These are phyloP conservation scores for Diplocarpon mali DNA, from an alignment of 2,329 filamentous ascomycete genomes.

Conservation along the genomic window DNA sequence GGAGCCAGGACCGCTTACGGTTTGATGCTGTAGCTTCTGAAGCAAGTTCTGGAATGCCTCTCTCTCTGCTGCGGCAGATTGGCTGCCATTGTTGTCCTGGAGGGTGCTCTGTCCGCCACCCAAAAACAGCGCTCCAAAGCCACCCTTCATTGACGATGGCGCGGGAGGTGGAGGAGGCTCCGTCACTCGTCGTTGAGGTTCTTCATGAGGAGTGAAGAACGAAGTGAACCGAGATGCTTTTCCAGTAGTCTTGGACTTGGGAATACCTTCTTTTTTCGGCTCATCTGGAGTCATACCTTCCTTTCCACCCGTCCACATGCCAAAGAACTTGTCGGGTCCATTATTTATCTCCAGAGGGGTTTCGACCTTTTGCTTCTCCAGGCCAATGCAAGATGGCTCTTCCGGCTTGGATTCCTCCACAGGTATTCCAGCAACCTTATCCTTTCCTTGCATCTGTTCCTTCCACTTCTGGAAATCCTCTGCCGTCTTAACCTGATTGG, in stretches of 20 bases:
- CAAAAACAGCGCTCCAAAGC: conserved; percentile 15
- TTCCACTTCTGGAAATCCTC: conserved; percentile 95
- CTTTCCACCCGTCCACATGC: conserved; percentile 38
- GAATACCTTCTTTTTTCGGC: conserved; percentile 34
- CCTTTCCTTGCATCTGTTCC: conserved; percentile 39
- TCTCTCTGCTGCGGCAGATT: conserved; percentile 48
- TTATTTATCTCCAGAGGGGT: conserved; percentile 47
- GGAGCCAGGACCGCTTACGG: conserved; percentile 29
- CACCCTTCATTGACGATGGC: conserved; percentile 17
- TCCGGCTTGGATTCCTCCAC: conserved; percentile 30
- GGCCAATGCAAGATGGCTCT: conserved; percentile 26
- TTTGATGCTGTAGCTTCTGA: conserved; percentile 60
- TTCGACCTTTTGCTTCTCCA: conserved; percentile 43
- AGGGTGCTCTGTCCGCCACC: conserved; percentile 15
- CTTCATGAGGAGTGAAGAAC: conserved; percentile 54
- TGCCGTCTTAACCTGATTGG: conserved; percentile 65
- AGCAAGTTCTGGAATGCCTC: conserved; percentile 77
- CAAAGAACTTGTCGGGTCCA: conserved; percentile 70
- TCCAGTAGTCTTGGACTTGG: conserved; percentile 41
- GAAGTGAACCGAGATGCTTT: conserved; percentile 82
- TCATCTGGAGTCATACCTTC: conserved; percentile 34
- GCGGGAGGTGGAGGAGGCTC: conserved; percentile 37
- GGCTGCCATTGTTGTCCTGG: conserved; percentile 1
- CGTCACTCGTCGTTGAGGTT: conserved; percentile 37
- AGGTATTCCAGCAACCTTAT: conserved; percentile 21